phyloP scores from a whole-genome alignment of 129 eudicot genomes.

The Tagetes patula region DNA sequence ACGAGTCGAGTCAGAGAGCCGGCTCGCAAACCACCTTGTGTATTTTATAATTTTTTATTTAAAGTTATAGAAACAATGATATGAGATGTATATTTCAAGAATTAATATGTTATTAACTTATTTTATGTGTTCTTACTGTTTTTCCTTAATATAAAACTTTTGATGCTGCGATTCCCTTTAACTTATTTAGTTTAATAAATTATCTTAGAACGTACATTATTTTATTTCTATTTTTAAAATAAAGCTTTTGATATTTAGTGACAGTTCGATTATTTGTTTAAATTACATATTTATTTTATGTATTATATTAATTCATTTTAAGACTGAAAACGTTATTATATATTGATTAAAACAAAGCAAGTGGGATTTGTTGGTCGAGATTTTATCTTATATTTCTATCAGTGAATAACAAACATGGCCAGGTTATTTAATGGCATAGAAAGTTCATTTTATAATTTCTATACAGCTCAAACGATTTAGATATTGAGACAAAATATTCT shows the following conservation, averaged over 20 bases:
- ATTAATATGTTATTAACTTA: not conserved
- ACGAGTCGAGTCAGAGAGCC: too few relatives aligned
- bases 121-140: not conserved
- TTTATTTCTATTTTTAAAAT: not conserved
- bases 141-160: too few relatives aligned
- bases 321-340: not conserved
- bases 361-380: not conserved
- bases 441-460: not conserved
- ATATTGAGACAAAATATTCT: not conserved
- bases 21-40: too few relatives aligned
- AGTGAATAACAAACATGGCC: constrained; percentile 30
- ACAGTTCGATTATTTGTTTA: not conserved
- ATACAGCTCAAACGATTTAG: constrained; percentile 20
- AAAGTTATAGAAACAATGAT: too few relatives aligned
- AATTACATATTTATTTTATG: not conserved
- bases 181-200: not conserved
- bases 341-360: not conserved
- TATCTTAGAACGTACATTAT: not conserved
- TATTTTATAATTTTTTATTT: too few relatives aligned
- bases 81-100: too few relatives aligned
- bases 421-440: constrained; percentile 17
- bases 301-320: not conserved
- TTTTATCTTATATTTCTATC: not conserved
- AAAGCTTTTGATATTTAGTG: not conserved
- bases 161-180: not conserved